Conservation (phyloP, 768 basidiomycete species). For the Terana coerulea region DNA sequence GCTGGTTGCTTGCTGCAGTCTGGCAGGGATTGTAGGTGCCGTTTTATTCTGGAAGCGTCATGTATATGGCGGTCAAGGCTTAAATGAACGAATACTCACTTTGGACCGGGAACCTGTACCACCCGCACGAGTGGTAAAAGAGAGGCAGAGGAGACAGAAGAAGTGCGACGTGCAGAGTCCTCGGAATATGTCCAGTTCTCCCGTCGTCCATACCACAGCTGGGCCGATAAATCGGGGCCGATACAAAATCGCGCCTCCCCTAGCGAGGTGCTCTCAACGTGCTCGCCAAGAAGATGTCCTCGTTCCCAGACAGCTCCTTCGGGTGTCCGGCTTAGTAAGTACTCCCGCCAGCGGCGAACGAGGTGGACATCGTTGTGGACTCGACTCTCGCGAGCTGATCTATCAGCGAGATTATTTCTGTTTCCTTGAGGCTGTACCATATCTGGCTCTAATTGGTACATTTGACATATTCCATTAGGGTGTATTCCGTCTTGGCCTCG, state of each 20-base stretch:
- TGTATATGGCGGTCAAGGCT: too few relatives aligned
- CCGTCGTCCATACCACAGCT: slow-evolving; percentile 49
- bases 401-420: slow-evolving; percentile 9
- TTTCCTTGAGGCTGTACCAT: slow-evolving; percentile 10
- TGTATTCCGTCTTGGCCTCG: slow-evolving; percentile 13
- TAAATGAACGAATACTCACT: too few relatives aligned
- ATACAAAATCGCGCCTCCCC: slow-evolving; percentile 18
- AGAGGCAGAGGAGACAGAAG: too few relatives aligned
- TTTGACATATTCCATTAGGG: slow-evolving; percentile 9
- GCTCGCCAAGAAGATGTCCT: slow-evolving; percentile 33
- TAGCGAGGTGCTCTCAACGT: slow-evolving; percentile 18
- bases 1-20: too few relatives aligned
- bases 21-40: too few relatives aligned
- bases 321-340: slow-evolving; percentile 44
- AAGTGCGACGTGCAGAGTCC: too few relatives aligned
- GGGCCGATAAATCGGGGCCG: slow-evolving; percentile 36
- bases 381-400: slow-evolving; percentile 8
- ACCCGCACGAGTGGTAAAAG: too few relatives aligned
- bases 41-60: too few relatives aligned
- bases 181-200: slow-evolving; percentile 43
- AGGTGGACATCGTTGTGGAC: slow-evolving; percentile 39
- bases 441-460: slow-evolving; percentile 7
- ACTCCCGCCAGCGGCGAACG: slow-evolving; percentile 49
- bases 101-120: too few relatives aligned
- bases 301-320: slow-evolving; percentile 32